phyloP scores from a whole-genome alignment of 306 rosid species.

The Parietaria judaica region DNA sequence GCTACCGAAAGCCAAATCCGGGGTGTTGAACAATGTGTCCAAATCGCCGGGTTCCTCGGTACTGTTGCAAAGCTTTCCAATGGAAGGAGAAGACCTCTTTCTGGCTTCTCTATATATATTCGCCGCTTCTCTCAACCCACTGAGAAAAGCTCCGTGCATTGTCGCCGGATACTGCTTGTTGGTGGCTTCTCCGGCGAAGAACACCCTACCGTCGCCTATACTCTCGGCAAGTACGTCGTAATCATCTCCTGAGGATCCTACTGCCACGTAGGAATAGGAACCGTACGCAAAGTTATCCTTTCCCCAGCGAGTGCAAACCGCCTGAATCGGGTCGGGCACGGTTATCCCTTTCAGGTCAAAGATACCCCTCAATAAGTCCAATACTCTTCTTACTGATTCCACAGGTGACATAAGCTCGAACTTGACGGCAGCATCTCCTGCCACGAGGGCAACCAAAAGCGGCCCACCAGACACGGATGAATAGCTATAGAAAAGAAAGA shows the following conservation, averaged over 20 bases:
- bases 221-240: slow-evolving; percentile 76
- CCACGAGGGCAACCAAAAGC: slow-evolving; percentile 80
- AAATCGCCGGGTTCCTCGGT: slow-evolving; percentile 34
- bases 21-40: slow-evolving; percentile 41
- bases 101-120: slow-evolving; percentile 65
- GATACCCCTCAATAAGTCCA: slow-evolving; percentile 57
- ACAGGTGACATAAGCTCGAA: slow-evolving; percentile 83
- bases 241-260: slow-evolving; percentile 84
- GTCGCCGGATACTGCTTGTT: slow-evolving; percentile 86
- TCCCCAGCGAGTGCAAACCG: slow-evolving; percentile 85
- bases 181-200: slow-evolving; percentile 92
- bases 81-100: slow-evolving; percentile 29
- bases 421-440: slow-evolving; percentile 78
- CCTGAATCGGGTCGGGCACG: slow-evolving; percentile 77
- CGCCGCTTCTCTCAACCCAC: slow-evolving; percentile 96
- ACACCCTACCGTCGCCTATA: slow-evolving; percentile 66
- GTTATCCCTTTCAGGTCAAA: slow-evolving; percentile 66
- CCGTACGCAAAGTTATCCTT: slow-evolving; percentile 61
- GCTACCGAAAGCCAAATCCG: slow-evolving; percentile 58
- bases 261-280: slow-evolving; percentile 81
- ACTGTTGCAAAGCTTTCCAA: slow-evolving; percentile 8
- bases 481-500: slow-evolving; percentile 81
- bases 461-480: slow-evolving; percentile 90
- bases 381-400: slow-evolving; percentile 78
- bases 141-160: slow-evolving; percentile 88